phyloP scores from a whole-genome alignment of 192 early-diverging fungal species.

The Gigaspora rosea region DNA sequence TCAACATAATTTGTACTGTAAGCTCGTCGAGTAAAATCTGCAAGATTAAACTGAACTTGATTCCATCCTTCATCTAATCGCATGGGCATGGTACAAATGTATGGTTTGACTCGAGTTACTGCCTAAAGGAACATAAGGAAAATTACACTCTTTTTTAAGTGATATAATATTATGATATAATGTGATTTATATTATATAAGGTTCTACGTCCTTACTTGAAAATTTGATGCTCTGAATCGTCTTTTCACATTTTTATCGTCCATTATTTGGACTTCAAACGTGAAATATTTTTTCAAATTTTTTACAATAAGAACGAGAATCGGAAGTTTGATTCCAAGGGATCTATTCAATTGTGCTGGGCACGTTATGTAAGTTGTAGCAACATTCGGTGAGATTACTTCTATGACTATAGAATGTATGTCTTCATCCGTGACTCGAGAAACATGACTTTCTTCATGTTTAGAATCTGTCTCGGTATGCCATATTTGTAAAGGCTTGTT shows the following conservation, averaged over 20 bases:
- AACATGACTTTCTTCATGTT: constrained; percentile 62
- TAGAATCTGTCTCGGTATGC: constrained; percentile 45
- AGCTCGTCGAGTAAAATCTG: constrained; percentile 79
- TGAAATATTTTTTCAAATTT: constrained; percentile 87
- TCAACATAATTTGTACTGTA: constrained; percentile 91
- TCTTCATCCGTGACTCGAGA: constrained; percentile 78
- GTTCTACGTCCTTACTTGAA: constrained; percentile 60
- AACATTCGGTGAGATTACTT: constrained; percentile 78
- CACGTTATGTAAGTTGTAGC: constrained; percentile 88
- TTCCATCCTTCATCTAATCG: constrained; percentile 95
- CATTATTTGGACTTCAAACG: constrained; percentile 87
- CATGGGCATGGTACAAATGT: constrained; percentile 91
- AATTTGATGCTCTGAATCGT: constrained; percentile 87
- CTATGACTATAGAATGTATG: constrained; percentile 79
- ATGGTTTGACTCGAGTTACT: constrained; percentile 80
- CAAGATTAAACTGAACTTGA: constrained; percentile 89
- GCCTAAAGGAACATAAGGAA: constrained; percentile 48
- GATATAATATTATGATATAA: background rate
- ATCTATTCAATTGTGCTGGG: constrained; percentile 69
- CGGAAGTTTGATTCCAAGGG: constrained; percentile 90
- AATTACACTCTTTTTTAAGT: background rate
- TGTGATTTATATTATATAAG: background rate
- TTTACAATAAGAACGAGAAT: constrained; percentile 87
- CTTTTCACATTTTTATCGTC: constrained; percentile 84
- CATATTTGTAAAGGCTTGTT: constrained; percentile 75